Evolutionary conservation across 108 stramenopile species (phyloP).

Genomic region (Aurantiochytrium sp.): DNA sequence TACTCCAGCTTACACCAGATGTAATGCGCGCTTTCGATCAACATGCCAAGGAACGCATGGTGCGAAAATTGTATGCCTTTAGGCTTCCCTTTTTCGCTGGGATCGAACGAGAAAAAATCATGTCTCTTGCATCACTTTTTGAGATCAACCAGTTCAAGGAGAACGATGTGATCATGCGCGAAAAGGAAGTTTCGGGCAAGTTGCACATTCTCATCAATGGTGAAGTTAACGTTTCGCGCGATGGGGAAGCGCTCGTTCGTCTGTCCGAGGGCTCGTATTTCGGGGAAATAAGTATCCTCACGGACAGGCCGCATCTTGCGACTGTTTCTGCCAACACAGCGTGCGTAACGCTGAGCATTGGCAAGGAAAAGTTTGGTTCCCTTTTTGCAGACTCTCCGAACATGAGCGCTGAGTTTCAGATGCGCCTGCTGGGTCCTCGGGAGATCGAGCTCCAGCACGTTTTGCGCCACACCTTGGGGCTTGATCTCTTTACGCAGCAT

Average conservation of each 20-base stretch:
- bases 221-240: neutral
- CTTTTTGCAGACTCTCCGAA: neutral
- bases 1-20: neutral
- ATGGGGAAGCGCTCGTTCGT: neutral
- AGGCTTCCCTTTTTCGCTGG: neutral
- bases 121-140: neutral
- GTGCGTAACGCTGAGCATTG: neutral
- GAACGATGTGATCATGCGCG: neutral
- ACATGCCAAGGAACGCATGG: neutral
- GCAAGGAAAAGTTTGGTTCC: neutral
- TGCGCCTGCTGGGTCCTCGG: neutral
- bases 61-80: neutral
- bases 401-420: neutral
- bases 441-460: neutral
- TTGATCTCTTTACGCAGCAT: neutral
- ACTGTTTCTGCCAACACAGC: neutral
- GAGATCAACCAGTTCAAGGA: neutral
- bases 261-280: neutral
- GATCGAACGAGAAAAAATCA: neutral
- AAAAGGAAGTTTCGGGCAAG: neutral
- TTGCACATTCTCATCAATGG: conserved; percentile 8
- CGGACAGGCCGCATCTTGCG: neutral
- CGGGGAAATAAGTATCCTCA: neutral
- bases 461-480: neutral
- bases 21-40: neutral